Percentiles rank a stretch among this genome's conserved stretches.
These are phyloP conservation scores for Cryphonectria japonica DNA, from an alignment of 2,329 filamentous ascomycete genomes.

Conservation along the genomic window DNA sequence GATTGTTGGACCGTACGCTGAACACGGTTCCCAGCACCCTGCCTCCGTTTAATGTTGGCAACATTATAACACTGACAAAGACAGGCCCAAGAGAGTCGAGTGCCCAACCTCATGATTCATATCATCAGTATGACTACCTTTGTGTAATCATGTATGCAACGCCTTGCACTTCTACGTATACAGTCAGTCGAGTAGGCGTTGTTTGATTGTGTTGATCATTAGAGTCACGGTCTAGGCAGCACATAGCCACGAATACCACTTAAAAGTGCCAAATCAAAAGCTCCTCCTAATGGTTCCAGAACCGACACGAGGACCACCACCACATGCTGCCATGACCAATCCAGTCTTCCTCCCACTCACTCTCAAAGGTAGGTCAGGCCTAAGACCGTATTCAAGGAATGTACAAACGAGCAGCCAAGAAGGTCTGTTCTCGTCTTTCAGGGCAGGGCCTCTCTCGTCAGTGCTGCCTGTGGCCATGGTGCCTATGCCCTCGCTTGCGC, in stretches of 20 bases:
- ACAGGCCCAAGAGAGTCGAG: not conserved
- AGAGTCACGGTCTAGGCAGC: not conserved
- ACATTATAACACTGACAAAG: not conserved
- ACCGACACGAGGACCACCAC: too few species aligned
- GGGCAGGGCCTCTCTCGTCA: not conserved
- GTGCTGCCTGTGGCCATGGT: not conserved
- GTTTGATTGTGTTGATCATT: not conserved
- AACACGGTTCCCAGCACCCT: not conserved
- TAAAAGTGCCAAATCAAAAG: not conserved
- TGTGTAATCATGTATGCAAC: too few species aligned
- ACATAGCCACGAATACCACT: not conserved
- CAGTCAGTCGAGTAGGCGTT: not conserved
- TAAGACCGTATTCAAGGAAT: not conserved
- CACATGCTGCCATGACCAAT: not conserved
- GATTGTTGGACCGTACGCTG: not conserved
- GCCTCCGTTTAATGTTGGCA: not conserved
- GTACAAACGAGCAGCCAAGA: not conserved
- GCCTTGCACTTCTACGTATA: too few species aligned
- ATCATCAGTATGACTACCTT: too few species aligned
- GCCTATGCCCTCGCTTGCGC: not conserved
- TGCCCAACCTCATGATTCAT: too few species aligned
- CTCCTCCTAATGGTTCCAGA: not conserved
- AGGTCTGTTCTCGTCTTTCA: not conserved
- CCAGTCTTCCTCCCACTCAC: not conserved
- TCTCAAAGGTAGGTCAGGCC: not conserved